Evolutionary conservation across 768 basidiomycete species (phyloP).

Genomic region (Clavaria fumosa): DNA sequence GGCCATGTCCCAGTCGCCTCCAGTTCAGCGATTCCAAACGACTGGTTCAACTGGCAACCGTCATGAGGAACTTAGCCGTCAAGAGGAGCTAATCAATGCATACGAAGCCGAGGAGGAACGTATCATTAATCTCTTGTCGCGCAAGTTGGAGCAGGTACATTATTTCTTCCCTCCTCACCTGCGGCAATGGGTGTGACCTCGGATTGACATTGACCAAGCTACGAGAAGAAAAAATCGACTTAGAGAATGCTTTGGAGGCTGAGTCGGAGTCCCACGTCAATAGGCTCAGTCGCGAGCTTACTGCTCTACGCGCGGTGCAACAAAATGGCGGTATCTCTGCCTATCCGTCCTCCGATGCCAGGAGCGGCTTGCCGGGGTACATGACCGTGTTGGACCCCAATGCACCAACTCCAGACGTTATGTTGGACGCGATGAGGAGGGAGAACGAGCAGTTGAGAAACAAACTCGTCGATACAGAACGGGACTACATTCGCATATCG

Average conservation of each 20-base stretch:
- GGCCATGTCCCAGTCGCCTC: conserved; percentile 34
- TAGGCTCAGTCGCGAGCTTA: conserved; percentile 52
- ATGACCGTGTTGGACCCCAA: conserved; percentile 15
- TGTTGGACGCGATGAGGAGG: conserved; percentile 60
- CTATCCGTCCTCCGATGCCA: conserved; percentile 21
- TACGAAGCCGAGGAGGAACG: conserved; percentile 87
- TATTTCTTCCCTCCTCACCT: neutral
- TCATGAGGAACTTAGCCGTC: too few species aligned
- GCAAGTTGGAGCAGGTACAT: conserved; percentile 71
- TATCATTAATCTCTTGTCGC: conserved; percentile 67
- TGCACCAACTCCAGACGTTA: conserved; percentile 34
- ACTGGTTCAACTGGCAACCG: conserved; percentile 37
- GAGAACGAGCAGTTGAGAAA: conserved; percentile 67
- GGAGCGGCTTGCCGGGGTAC: conserved; percentile 18
- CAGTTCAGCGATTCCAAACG: conserved; percentile 41
- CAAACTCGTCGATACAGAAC: conserved; percentile 56
- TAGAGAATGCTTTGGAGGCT: conserved; percentile 72
- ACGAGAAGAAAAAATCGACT: conserved; percentile 68
- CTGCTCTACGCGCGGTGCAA: conserved; percentile 45
- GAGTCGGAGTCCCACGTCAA: conserved; percentile 82
- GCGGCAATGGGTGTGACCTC: neutral
- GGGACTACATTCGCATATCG: conserved; percentile 59
- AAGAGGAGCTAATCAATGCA: conserved; percentile 72
- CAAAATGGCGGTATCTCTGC: conserved; percentile 19
- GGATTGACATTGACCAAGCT: conserved; percentile 28